Evolutionary conservation across 2,329 filamentous ascomycete genomes (phyloP).

Genomic region (Penicillium sp.): DNA sequence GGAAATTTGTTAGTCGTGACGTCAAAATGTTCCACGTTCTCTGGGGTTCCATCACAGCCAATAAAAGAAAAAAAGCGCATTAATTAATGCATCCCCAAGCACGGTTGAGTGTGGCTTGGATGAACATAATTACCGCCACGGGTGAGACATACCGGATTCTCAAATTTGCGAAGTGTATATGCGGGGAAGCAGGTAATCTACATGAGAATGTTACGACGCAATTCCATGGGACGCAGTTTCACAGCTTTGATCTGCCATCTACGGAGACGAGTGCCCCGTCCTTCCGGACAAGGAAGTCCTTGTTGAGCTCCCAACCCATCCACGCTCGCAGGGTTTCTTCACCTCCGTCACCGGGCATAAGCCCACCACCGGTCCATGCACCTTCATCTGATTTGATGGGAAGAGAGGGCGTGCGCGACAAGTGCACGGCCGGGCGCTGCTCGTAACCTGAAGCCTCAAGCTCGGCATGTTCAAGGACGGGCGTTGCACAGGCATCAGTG

Average conservation of each 20-base stretch:
- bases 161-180: background rate
- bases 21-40: conserved; percentile 20
- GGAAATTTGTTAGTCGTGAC: conserved; percentile 21
- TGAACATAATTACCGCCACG: background rate
- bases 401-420: conserved; percentile 66
- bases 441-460: conserved; percentile 57
- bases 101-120: background rate
- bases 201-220: background rate
- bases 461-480: conserved; percentile 72
- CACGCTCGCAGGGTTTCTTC: conserved; percentile 65
- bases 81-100: conserved; percentile 7
- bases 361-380: conserved; percentile 59
- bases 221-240: conserved; percentile 4
- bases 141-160: background rate
- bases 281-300: conserved; percentile 61
- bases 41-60: conserved; percentile 1
- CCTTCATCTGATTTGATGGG: conserved; percentile 56
- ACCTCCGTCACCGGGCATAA: conserved; percentile 67
- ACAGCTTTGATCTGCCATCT: conserved; percentile 31
- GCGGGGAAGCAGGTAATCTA: background rate
- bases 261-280: conserved; percentile 58
- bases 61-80: conserved; percentile 6
- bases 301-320: conserved; percentile 71
- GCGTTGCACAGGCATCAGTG: conserved; percentile 89
- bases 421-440: conserved; percentile 43